Evolutionary conservation across 495 filamentous ascomycete genomes (phyloP).

Genomic region (Penicillium mononematosum): DNA sequence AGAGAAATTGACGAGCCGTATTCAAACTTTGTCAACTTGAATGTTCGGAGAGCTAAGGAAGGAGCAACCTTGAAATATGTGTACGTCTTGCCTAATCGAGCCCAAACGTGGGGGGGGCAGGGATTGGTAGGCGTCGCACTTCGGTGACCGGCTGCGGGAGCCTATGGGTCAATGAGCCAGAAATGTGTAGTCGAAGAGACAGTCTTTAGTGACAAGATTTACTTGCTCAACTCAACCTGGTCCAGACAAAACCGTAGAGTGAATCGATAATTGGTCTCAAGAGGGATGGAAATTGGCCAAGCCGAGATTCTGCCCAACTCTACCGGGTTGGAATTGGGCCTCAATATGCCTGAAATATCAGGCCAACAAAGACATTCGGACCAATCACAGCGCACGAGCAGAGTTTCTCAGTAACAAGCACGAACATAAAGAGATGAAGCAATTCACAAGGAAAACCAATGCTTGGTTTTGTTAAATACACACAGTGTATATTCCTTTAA

Average conservation of each 20-base stretch:
- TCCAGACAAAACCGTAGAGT: background rate
- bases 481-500: background rate
- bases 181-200: background rate
- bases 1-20: background rate
- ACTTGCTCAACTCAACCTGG: background rate
- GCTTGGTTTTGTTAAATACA: background rate
- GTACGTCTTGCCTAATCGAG: background rate
- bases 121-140: background rate
- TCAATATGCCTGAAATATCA: background rate
- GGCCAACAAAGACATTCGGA: background rate
- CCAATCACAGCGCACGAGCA: background rate
- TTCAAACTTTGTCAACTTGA: too few species aligned
- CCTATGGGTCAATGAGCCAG: background rate
- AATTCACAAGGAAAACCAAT: background rate
- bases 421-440: background rate
- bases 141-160: background rate
- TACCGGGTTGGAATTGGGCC: background rate
- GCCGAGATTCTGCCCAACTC: background rate
- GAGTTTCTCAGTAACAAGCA: background rate
- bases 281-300: background rate
- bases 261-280: background rate
- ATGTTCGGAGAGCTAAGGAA: background rate
- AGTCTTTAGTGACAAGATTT: background rate
- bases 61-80: background rate
- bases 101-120: background rate